Base-by-base conservation (phyloP, 176 grass and related monocot genomes). In the Zoysia japonica region DNA sequence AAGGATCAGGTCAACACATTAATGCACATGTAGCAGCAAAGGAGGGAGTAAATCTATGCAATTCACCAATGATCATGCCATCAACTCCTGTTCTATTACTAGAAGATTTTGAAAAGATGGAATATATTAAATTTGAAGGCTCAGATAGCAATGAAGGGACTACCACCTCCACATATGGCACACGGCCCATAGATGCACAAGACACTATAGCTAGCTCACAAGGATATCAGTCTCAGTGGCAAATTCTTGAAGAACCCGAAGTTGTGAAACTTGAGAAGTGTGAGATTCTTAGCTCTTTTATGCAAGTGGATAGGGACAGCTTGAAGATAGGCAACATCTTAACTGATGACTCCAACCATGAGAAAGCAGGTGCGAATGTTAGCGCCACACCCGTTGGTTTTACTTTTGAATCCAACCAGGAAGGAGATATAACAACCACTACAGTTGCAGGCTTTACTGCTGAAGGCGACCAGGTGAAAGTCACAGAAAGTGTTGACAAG, bases 211-310 rank as follows among this genome's bases (percentile, higher is more conserved):
- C 15, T 8, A 60, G 1, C 36, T 76, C 87, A 61, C 77, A 81
- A 66, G 63, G 42, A 61, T 71, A 77, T 36, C 66, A 61, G 13
- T 57, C 75, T 75, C 76, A 75, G 36, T 65, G 11, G 20, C 47
- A 76, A 35, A 71, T 57, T 5, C 41, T 54, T 65, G 65, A 76
- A 80, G 70, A 79, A 68, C 65, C 36, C 17, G 55, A 88, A 28
- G 20, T 64, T 59, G 35, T 76, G 47, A 88, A 76, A 37, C 62
- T 84, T 85, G 87, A 85, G 44, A 71, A 65, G 40, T 47, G 66
- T 45, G 66, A 76, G 43, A 81, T 54, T 85, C 36, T 51, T 55
- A 67, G 41, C 42, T 70, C 67, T 59, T 71, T 70, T 60, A 57
- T 84, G 28, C 28, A 75, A 28, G 62, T 55, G 17, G 70, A 76